A percentile compares a stretch with the other conserved stretches of the same genome.
Evolutionary conservation across 768 basidiomycete genomes (phyloP).

Genomic region (Daedaleopsis nitida): DNA sequence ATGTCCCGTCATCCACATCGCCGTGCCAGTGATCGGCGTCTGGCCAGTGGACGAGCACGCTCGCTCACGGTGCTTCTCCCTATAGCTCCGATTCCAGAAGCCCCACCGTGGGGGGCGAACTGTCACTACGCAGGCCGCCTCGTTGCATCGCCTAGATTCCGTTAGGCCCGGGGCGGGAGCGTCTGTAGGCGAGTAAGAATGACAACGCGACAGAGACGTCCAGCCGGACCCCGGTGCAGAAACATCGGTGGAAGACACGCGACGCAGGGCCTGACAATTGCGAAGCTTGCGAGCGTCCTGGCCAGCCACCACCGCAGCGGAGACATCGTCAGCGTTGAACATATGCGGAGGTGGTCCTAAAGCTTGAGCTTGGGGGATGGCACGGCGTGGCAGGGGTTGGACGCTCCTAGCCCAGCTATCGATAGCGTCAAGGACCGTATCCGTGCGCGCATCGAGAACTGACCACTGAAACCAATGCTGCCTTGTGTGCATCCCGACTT

Average conservation of each 20-base stretch:
- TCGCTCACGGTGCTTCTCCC: background rate
- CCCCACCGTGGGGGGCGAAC: background rate
- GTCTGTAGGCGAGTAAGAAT: slow-evolving; percentile 7
- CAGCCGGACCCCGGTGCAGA: slow-evolving; percentile 1
- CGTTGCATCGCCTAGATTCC: slow-evolving; percentile 10
- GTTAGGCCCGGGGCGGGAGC: slow-evolving; percentile 10
- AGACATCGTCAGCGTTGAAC: background rate
- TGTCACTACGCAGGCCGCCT: slow-evolving; percentile 8
- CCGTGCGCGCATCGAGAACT: slow-evolving; percentile 1
- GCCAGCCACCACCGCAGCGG: background rate
- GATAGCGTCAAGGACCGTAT: background rate
- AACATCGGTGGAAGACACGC: slow-evolving; percentile 16
- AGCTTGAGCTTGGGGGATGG: background rate
- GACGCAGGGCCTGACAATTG: slow-evolving; percentile 3
- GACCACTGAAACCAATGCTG: slow-evolving; percentile 4
- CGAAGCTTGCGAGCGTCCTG: background rate
- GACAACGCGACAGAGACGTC: slow-evolving; percentile 5
- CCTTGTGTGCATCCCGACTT: slow-evolving; percentile 13
- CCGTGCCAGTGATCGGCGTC: background rate
- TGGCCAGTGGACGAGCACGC: background rate
- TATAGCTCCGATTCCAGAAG: background rate
- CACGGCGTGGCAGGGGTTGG: slow-evolving; percentile 3
- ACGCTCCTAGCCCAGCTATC: slow-evolving; percentile 7
- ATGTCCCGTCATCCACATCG: background rate
- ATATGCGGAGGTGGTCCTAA: background rate